phyloP scores from a whole-genome alignment of 2,329 filamentous ascomycete species.

The Ustulina deusta region DNA sequence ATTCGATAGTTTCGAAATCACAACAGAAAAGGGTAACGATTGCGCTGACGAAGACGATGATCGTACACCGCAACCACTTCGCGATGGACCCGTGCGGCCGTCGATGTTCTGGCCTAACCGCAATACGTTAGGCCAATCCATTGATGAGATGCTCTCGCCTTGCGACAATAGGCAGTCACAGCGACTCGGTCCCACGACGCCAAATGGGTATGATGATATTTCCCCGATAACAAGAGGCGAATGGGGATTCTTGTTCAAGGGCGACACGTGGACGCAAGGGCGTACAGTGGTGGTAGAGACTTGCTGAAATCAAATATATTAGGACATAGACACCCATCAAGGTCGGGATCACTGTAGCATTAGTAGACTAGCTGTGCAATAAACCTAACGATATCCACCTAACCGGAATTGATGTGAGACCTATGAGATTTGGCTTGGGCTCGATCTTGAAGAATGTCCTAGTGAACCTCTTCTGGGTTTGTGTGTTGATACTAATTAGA shows the following conservation, averaged over 20 bases:
- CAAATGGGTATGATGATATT: slow-evolving; percentile 71
- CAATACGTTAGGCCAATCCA: slow-evolving; percentile 50
- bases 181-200: slow-evolving; percentile 64
- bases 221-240: slow-evolving; percentile 72
- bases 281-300: slow-evolving; percentile 65
- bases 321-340: slow-evolving; percentile 10
- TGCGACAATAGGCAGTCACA: slow-evolving; percentile 39
- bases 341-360: slow-evolving; percentile 15
- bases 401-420: neutral
- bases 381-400: slow-evolving; percentile 21
- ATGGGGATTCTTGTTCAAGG: slow-evolving; percentile 71
- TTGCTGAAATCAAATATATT: slow-evolving; percentile 53
- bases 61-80: slow-evolving; percentile 49
- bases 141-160: slow-evolving; percentile 57
- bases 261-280: slow-evolving; percentile 57
- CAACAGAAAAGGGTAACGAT: slow-evolving; percentile 52
- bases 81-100: slow-evolving; percentile 36
- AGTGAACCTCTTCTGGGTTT: neutral
- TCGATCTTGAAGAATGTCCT: neutral
- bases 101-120: slow-evolving; percentile 40
- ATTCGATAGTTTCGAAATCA: slow-evolving; percentile 35
- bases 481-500: neutral
- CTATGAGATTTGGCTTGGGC: neutral
- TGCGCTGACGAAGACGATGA: slow-evolving; percentile 49
- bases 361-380: slow-evolving; percentile 27